These are phyloP conservation scores for Boletus huronensis DNA, from an alignment of 768 basidiomycete species.

Conservation along the genomic window DNA sequence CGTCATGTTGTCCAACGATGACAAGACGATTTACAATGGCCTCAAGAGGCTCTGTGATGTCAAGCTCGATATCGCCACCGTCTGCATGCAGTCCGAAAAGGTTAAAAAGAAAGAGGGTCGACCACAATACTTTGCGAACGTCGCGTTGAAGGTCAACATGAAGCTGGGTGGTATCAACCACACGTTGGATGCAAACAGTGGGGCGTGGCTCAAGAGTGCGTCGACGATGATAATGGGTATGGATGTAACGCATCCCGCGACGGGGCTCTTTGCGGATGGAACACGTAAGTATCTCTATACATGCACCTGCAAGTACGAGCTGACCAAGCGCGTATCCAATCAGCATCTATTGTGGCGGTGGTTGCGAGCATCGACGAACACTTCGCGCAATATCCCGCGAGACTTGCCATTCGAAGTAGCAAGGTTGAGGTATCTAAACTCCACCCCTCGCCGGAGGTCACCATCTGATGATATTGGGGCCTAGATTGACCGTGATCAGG, in stretches of 20 bases:
- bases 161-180: constrained; percentile 56
- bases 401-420: constrained; percentile 44
- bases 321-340: not conserved
- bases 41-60: constrained; percentile 50
- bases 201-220: constrained; percentile 37
- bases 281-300: constrained; percentile 29
- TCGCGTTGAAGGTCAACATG: constrained; percentile 54
- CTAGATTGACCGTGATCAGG: constrained; percentile 12
- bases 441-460: not conserved
- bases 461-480: not conserved
- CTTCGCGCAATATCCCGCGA: constrained; percentile 49
- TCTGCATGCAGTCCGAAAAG: constrained; percentile 70
- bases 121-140: constrained; percentile 50
- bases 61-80: constrained; percentile 49
- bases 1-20: constrained; percentile 46
- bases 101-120: constrained; percentile 51
- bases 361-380: constrained; percentile 46
- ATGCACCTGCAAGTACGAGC: not conserved
- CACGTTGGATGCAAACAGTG: constrained; percentile 37
- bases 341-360: constrained; percentile 50
- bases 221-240: constrained; percentile 56
- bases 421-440: constrained; percentile 58
- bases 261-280: constrained; percentile 53
- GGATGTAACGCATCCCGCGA: constrained; percentile 70
- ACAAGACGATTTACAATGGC: constrained; percentile 47